phyloP scores from a whole-genome alignment of 495 filamentous ascomycete species.

The Aspergillus egyptiacus region DNA sequence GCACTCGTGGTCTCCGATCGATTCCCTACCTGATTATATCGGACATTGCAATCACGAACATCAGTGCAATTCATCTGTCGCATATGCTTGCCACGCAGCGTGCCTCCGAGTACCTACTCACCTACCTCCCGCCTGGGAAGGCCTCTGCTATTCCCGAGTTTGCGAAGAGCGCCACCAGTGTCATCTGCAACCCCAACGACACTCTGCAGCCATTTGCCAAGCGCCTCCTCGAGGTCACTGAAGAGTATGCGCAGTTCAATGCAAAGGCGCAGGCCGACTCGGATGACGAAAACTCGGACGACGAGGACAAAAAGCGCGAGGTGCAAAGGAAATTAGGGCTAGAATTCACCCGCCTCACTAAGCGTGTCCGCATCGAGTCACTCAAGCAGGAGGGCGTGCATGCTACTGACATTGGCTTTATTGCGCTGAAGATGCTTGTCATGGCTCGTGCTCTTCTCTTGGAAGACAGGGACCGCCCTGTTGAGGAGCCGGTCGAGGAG shows the following conservation, averaged over 20 bases:
- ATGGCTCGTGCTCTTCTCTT: constrained; percentile 27
- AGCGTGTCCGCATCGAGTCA: constrained; percentile 22
- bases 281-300: neutral
- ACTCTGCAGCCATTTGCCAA: constrained; percentile 22
- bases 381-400: constrained; percentile 25
- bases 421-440: constrained; percentile 29
- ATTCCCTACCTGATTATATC: constrained; percentile 41
- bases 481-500: neutral
- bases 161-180: constrained; percentile 23
- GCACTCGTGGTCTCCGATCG: constrained; percentile 40
- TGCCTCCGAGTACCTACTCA: constrained; percentile 35
- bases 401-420: constrained; percentile 30
- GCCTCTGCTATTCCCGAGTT: constrained; percentile 21
- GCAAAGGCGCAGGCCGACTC: constrained; percentile 9
- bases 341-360: constrained; percentile 18
- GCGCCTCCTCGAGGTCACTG: constrained; percentile 50
- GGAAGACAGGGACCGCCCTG: constrained; percentile 18
- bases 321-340: constrained; percentile 18
- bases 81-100: constrained; percentile 40
- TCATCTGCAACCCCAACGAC: constrained; percentile 35
- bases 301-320: constrained; percentile 14
- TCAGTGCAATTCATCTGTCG: constrained; percentile 38
- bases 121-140: constrained; percentile 32
- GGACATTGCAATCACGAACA: constrained; percentile 31
- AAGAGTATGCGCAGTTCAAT: constrained; percentile 29